Evolutionary conservation across 306 rosid species (phyloP), one percentile per base, ranked within the genome.

Genomic region (Sesbania bispinosa): DNA sequence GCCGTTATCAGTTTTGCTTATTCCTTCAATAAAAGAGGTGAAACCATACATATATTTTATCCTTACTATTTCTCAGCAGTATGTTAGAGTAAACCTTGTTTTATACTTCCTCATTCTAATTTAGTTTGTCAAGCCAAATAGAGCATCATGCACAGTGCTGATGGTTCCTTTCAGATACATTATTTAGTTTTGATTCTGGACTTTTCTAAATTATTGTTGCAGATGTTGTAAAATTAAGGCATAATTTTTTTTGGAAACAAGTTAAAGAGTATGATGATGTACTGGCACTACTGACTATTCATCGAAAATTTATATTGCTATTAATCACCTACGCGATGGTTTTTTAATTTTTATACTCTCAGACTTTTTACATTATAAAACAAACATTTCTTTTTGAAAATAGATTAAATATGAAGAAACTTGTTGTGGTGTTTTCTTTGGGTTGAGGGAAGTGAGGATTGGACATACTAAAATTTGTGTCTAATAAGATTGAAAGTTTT

Each of bases 11-110:
- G 61, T 59, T 58, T 75, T 95, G 84, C 89, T 95, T 39, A 77
- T 91, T 79, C 93, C 99, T 81, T 86, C 99, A 9, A 64, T 91
- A 69, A 95, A 91, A 84, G 97, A 95, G 99, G 99, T 95, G 78
- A 80, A 64, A 47, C 43, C 21, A 59, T 24, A 14, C 53, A 38
- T 69, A 69, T 19, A 41, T 15, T 53, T 54, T 18, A 45, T 20
- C 29, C 26, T 42, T 69, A 20, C 11, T 18, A 30, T 63, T 58
- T 67, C 62, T 67, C 21, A 65, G 46, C 19, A 16, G 10, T 59
- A 24, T 13, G 32, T 14, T 47, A 19, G 77, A 62, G 67, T 23
- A 33, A 62, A 68, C 52, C 14, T 50, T 30, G 41, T 67, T 33
- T 60, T 41, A 36, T 69, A 10, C 45, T 69, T 69, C 6, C 71